These are phyloP conservation scores for Ogataea dorogensis DNA, from an alignment of 805 yeast genomes.

Conservation along the genomic window DNA sequence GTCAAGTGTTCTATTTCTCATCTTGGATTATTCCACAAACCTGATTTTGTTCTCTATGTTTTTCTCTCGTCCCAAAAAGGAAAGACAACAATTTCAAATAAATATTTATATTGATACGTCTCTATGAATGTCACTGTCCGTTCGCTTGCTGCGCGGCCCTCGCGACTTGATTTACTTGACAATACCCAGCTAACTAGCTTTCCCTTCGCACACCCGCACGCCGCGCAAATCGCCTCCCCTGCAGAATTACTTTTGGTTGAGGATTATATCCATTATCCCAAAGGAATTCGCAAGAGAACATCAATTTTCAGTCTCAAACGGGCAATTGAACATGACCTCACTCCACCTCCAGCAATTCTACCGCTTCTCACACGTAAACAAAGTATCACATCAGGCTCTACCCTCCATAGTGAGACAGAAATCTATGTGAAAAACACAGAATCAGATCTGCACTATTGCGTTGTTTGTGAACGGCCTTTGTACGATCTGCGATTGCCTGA, in stretches of 20 bases:
- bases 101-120: constrained; percentile 1
- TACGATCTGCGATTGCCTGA: constrained; percentile 45
- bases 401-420: constrained; percentile 20
- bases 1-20: too few relatives aligned
- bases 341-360: constrained; percentile 2
- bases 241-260: constrained; percentile 45
- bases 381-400: constrained; percentile 19
- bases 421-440: constrained; percentile 19
- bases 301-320: constrained; percentile 36
- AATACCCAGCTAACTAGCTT: constrained; percentile 48
- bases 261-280: constrained; percentile 46
- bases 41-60: too few relatives aligned
- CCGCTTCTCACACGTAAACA: constrained; percentile 6
- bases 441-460: constrained; percentile 49
- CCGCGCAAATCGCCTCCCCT: constrained; percentile 2
- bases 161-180: constrained; percentile 48
- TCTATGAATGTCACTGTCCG: constrained; percentile 4
- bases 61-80: too few relatives aligned
- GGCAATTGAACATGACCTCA: constrained; percentile 23
- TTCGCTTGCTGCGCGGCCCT: constrained; percentile 18
- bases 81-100: not conserved
- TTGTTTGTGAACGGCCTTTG: constrained; percentile 67
- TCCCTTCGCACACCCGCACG: constrained; percentile 50
- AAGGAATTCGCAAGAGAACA: constrained; percentile 23
- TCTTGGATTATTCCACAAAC: too few relatives aligned